phyloP scores from a whole-genome alignment of 2,329 filamentous ascomycete species.

The Mycosphaerella arachidis region DNA sequence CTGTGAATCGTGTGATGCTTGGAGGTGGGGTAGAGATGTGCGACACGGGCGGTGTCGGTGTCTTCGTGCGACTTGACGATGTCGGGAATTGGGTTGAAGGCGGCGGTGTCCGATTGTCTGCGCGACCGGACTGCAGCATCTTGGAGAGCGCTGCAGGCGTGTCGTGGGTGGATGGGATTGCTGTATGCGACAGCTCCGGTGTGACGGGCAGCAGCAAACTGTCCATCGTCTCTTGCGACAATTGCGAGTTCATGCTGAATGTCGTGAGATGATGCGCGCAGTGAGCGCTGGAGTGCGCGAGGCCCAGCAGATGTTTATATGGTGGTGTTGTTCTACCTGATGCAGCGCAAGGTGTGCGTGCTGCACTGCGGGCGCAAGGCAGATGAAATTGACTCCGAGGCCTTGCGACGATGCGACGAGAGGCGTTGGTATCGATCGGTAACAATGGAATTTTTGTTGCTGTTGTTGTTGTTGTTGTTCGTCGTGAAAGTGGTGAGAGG shows the following conservation, averaged over 20 bases:
- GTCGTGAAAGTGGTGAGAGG: neutral
- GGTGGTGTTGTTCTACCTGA: neutral
- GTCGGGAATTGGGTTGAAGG: slow-evolving; percentile 51
- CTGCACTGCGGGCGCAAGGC: neutral
- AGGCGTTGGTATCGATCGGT: neutral
- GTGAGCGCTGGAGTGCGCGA: neutral
- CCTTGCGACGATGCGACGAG: neutral
- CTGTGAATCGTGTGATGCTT: slow-evolving; percentile 26
- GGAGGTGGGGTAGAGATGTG: slow-evolving; percentile 49
- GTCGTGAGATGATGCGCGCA: neutral
- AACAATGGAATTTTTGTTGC: too few relatives aligned
- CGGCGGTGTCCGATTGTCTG: slow-evolving; percentile 55
- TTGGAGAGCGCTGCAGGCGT: slow-evolving; percentile 10
- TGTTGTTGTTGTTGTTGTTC: neutral
- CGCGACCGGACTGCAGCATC: slow-evolving; percentile 12
- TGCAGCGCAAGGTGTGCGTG: neutral
- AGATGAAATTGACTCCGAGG: neutral
- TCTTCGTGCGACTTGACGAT: slow-evolving; percentile 37
- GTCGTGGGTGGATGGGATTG: slow-evolving; percentile 21
- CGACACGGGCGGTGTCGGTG: slow-evolving; percentile 49
- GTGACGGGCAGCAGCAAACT: slow-evolving; percentile 20
- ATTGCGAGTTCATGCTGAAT: slow-evolving; percentile 7
- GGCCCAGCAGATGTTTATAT: neutral
- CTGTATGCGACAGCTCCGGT: slow-evolving; percentile 31
- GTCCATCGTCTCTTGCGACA: slow-evolving; percentile 10